Evolutionary conservation across 148 eudicot species (phyloP), one percentile per base, ranked within the genome.

Genomic region (Nepenthes mirabilis): DNA sequence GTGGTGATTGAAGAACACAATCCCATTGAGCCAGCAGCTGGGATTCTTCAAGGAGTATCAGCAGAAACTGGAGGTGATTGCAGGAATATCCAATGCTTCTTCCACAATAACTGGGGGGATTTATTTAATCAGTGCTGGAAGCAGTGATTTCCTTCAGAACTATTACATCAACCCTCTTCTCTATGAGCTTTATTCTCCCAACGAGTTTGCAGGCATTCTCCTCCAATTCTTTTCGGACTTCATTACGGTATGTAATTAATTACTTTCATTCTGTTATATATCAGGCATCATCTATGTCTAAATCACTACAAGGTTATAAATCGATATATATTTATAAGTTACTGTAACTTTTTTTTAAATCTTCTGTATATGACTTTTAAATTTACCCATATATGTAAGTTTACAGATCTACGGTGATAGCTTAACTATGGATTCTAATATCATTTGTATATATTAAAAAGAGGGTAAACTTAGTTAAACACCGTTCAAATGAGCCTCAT

Each of bases 111-210:
- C 71, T 48, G 77, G 68, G 6, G 74, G 75, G 59, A 14, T 83
- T 32, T 78, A 83, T 63, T 45, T 83, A 5, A 33, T 83, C 33
- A 76, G 85, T 66, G 70, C 79, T 35, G 89, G 89, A 37, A 80
- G 79, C 58, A 83, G 89, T 65, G 89, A 83, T 72, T 83, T 83
- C 78, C 65, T 81, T 23, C 85, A 83, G 50, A 83, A 83, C 75
- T 83, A 78, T 57, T 81, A 80, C 69, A 81, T 83, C 64, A 76
- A 83, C 43, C 89, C 89, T 70, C 68, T 78, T 70, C 77, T 83
- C n/a, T 72, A 70, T 70, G 60, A 76, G 63, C 37, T 74, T 36
- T 78, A 83, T 71, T 64, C 77, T 54, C 61, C 81, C 11, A 73
- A 75, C 47, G 75, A 71, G 47, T 83, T 83, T 67, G 64, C 85